Base-by-base conservation (phyloP, 495 filamentous ascomycete genomes). In the Tuber microsphaerosporum region DNA sequence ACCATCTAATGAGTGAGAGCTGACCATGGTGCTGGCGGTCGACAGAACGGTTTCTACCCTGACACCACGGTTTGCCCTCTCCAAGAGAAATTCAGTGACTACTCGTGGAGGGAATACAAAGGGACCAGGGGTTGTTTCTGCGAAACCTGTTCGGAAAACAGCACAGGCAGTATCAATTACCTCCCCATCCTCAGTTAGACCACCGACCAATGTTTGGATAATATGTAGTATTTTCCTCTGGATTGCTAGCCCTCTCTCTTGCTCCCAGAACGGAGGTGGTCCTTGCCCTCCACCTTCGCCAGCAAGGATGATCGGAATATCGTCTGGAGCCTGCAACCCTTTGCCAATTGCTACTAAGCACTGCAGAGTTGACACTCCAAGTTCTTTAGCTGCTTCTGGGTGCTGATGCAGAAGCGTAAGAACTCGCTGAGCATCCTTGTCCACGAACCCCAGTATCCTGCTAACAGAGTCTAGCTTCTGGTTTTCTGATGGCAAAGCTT, bases 331-430 rank as follows among this genome's bases (percentile, higher is more conserved):
- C 79, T 94, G 92, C 56, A 94, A 84, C n/a, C 92, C 92, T 80
- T 89, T 92, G 17, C 91, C 94, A 78, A 97, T 91, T 71, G 88
- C 91, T 46, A 87, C 86, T 39, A 97, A 86, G 77, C 92, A 96
- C 71, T 90, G 87, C 44, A 97, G 86, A 9, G 90, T 90, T 56
- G 89, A 84, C 19, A 93, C 85, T 2, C 87, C 91, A 37, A 91
- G 77, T 75, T 88, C 83, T 73, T 80, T 84, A 26, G 76, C 83
- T 16, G 75, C 77, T 72, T 84, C 81, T 69, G 74, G 71, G 70
- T 81, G 76, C 9, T 78, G 80, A 26, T 80, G 74, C 39, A 82
- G 68, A 39, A 83, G 75, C 26, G 75, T 75, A 45, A 85, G 75
- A 76, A 85, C 86, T n/a, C 76, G 71, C 31, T 88, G 81, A n/a